Evolutionary conservation across 352 stramenopile species (phyloP), one percentile per base, ranked within the genome.

Genomic region (Phytophthora constricta): DNA sequence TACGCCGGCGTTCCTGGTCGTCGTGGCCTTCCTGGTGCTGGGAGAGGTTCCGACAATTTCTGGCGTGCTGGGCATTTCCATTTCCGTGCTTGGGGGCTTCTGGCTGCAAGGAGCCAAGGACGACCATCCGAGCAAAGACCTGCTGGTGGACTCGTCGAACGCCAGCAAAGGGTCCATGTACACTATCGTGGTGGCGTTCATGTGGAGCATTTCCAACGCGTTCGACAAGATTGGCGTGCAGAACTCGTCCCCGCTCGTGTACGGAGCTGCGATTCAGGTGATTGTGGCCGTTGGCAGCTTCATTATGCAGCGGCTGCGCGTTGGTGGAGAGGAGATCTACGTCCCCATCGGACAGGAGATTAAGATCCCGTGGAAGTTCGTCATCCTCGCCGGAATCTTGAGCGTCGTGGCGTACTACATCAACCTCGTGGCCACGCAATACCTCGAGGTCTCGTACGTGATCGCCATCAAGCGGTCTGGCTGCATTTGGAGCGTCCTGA

Each of bases 191-290:
- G 86, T 93, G 19, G 86, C 86, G 14, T 93, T 93, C 47, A 59
- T 93, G 2, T 93, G 86, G 86, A 93, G 86, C 49, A 89, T 93
- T 41, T 92, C 86, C 13, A 93, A 90, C 49, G 84, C 81, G 23
- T 93, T 93, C 31, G 86, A 93, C 72, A 93, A 93, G 66, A 93
- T 93, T 52, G 86, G 86, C 28, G 86, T 93, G 33, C 79, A 92
- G 55, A 92, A 93, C 60, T 80, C 86, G n/a, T 82, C 86, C 7
- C 84, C 86, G 25, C 59, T 93, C 10, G 70, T 93, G 16, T 93
- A 87, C 48, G 86, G 86, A 22, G 80, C 86, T 20, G 76, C 80
- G 7, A 91, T 93, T 46, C 86, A 93, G 50, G 65, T 91, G 23
- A 84, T 93, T 27, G 82, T 93, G 17, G 79, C 84, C 1, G 42